These are phyloP conservation scores for Aspergillus versicolor DNA, from an alignment of 2,329 filamentous ascomycete species.

Conservation along the genomic window DNA sequence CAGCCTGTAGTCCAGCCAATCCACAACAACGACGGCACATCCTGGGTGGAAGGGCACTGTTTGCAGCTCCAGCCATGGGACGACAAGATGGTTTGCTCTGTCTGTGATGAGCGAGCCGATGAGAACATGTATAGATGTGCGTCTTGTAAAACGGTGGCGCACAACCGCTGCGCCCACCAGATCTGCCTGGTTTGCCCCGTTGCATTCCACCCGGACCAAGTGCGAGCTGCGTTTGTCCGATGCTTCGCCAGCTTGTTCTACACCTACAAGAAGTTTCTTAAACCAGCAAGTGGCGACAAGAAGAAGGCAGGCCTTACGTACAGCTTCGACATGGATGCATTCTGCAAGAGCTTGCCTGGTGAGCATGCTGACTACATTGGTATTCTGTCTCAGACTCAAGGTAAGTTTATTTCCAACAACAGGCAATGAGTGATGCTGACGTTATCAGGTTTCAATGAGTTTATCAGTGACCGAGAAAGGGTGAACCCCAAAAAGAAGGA, in stretches of 20 bases:
- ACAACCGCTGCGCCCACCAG: constrained; percentile 59
- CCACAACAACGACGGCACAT: constrained; percentile 42
- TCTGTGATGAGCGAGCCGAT: constrained; percentile 59
- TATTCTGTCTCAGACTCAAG: constrained; percentile 64
- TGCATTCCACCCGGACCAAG: constrained; percentile 65
- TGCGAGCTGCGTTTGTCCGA: constrained; percentile 66
- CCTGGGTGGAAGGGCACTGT: constrained; percentile 51
- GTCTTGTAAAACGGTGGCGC: constrained; percentile 52
- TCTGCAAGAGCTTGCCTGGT: constrained; percentile 62
- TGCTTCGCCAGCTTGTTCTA: constrained; percentile 69
- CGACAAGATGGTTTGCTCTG: constrained; percentile 44
- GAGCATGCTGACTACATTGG: constrained; percentile 65
- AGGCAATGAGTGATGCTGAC: constrained; percentile 6
- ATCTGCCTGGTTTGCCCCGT: constrained; percentile 66
- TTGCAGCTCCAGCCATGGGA: constrained; percentile 46
- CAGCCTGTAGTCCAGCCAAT: constrained; percentile 39
- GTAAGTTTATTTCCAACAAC: constrained; percentile 29
- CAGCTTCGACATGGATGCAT: constrained; percentile 66
- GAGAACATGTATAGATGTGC: constrained; percentile 54
- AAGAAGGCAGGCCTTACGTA: constrained; percentile 63
- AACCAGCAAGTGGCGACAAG: constrained; percentile 59
- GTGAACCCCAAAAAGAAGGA: constrained; percentile 52
- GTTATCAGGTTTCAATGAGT: constrained; percentile 58
- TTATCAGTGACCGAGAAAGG: constrained; percentile 63
- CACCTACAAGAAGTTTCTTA: constrained; percentile 65